Evolutionary conservation across 495 filamentous ascomycete genomes (phyloP), one percentile per base, ranked within the genome.

Genomic region (Pyronema domesticum): DNA sequence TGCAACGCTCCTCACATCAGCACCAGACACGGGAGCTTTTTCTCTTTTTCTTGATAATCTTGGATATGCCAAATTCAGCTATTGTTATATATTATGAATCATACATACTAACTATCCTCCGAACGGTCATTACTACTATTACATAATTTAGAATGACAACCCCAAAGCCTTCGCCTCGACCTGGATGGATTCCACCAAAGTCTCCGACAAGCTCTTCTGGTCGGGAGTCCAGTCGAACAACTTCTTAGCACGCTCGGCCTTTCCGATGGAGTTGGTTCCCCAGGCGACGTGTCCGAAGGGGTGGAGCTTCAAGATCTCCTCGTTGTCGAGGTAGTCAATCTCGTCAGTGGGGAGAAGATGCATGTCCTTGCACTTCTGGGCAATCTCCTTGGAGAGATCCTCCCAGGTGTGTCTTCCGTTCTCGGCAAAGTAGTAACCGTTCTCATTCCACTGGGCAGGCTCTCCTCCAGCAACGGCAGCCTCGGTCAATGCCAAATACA

Each of bases 381-480:
- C 82, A 56, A 91, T 68, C 17, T 68, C 65, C 30, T 71, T 71
- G 37, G 81, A 71, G 23, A 88, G 66, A 46, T 85, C 76, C 35
- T 78, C 79, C 84, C 83, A 91, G 30, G 56, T 59, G 62, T 84
- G 81, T 47, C 78, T 68, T 4, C 79, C 83, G 59, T 80, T 81
- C 66, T 86, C 80, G 37, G 76, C 73, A 55, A 88, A 76, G 66
- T 83, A 89, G 65, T 91, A 89, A 1, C 77, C 85, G 59, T 82
- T 72, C 6, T 23, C 18, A 36, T 46, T 34, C 78, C 85, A 94
- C 11, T 83, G 79, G 37, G 83, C 82, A 18, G 76, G 70, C 6
- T 73, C 73, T 8, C 75, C 78, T 13, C 74, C 75, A 6, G 61
- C 64, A 1, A 75, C 68, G 6, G 82, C 83, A 5, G 80, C 80